A percentile compares a stretch with the other conserved stretches of the same genome.
Conservation (phyloP, 176 grass and related monocot species). For the Avena atlantica region DNA sequence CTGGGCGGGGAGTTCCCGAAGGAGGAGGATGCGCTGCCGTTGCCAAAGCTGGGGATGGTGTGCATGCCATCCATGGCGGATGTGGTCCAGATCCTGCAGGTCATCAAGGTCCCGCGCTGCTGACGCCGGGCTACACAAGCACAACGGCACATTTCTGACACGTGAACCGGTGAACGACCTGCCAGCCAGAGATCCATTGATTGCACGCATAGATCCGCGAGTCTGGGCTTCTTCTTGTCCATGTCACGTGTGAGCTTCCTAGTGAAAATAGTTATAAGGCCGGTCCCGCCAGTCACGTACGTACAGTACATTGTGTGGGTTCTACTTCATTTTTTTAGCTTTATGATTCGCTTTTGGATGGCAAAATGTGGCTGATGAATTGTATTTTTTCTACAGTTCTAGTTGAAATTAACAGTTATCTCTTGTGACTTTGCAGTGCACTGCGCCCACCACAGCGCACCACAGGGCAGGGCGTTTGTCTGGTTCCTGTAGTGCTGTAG, state of each 20-base stretch:
- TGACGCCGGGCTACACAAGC: neutral
- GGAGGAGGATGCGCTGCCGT: too few relatives aligned
- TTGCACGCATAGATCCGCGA: constrained; percentile 18
- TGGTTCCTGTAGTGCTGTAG: neutral
- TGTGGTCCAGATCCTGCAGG: constrained; percentile 97
- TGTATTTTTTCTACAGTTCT: neutral
- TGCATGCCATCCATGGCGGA: constrained; percentile 92
- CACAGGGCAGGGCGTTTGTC: neutral
- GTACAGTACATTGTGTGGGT: neutral
- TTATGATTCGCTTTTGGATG: neutral
- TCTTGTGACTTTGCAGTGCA: neutral
- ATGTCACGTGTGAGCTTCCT: neutral
- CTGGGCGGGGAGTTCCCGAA: too few relatives aligned
- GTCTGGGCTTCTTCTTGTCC: neutral
- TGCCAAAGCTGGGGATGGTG: too few relatives aligned
- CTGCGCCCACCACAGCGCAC: neutral
- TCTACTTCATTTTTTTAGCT: neutral
- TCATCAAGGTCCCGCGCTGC: constrained; percentile 81
- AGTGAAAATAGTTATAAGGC: neutral
- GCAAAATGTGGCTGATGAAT: neutral
- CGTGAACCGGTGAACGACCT: neutral
- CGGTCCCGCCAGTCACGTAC: neutral
- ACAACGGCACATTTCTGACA: constrained; percentile 59
- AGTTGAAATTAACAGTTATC: neutral
- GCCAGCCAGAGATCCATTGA: neutral